Base-by-base conservation (phyloP, 805 yeast genomes). In the Ogataea nitratoaversa region DNA sequence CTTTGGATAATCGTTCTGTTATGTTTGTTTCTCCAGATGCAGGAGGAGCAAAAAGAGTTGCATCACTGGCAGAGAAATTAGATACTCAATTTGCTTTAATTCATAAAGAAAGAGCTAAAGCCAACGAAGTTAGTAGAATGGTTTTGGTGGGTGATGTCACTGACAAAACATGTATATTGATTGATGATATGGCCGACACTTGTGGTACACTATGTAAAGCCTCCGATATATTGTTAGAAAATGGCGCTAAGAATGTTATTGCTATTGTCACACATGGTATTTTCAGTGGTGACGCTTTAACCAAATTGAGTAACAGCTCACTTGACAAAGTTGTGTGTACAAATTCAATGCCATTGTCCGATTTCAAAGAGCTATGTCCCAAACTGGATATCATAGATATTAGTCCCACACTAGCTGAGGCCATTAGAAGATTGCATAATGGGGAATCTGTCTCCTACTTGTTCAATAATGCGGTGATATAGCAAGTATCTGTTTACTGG, bases 101-200 rank as follows among this genome's bases (percentile, higher is more conserved):
- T 54, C 99, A 91, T 68, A 91, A 91, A 63, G 99, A 91, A 68
- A 79, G 99, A 59, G 91, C 87, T 36, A 79, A 84, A 57, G 97
- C 98, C 36, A 91, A 91, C 59, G 98, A 91, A 66, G 95, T 91
- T 9, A 82, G 93, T 14, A 74, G 85, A 53, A 91, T 91, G 99
- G 96, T 91, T 19, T 72, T 91, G 25, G 98, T 91, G 32, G 99
- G 99, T 48, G 97, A 90, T 62, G 99, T 91, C 30, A 67, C 78
- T 3, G 79, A 80, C 44, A 88, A 86, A 62, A 76, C 82, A 5
- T 90, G 97, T 65, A 72, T 93, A 19, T 68, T 91, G 47, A 86
- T 91, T 25, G 99, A 91, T 63, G 99, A 91, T 61, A 93, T 91
- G 95, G 98, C 98, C 29, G 99, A 91, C 59, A 91, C 99, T 5